phyloP scores from a whole-genome alignment of 2,329 filamentous ascomycete genomes.

The Sarocladium oryzae region DNA sequence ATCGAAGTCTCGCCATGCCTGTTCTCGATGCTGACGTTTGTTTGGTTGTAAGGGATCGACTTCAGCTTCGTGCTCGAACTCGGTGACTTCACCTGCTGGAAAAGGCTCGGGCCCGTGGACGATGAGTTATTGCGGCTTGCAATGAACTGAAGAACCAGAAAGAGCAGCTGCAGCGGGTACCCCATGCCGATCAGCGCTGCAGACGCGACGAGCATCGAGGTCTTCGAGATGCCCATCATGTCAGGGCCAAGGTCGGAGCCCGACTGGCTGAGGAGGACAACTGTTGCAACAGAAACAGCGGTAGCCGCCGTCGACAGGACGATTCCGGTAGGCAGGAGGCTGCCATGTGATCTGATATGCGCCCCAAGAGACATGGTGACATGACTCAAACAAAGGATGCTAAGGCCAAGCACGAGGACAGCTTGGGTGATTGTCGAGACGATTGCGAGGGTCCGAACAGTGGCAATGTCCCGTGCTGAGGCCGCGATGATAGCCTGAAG shows the following conservation, averaged over 20 bases:
- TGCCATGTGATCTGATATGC: not conserved
- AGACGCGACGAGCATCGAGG: slow-evolving; percentile 25
- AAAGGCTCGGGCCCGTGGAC: not conserved
- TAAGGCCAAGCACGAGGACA: slow-evolving; percentile 22
- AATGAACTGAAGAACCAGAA: slow-evolving; percentile 33
- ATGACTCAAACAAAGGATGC: not conserved
- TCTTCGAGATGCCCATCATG: slow-evolving; percentile 33
- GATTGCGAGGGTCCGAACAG: slow-evolving; percentile 29
- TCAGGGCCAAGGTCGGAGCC: slow-evolving; percentile 24
- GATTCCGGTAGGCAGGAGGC: not conserved
- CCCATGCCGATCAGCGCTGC: slow-evolving; percentile 12
- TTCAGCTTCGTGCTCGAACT: slow-evolving; percentile 10
- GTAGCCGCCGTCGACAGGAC: slow-evolving; percentile 29
- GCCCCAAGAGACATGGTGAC: not conserved
- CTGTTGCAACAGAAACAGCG: slow-evolving; percentile 29
- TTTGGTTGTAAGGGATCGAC: slow-evolving; percentile 19
- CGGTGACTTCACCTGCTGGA: not conserved
- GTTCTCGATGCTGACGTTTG: slow-evolving; percentile 25
- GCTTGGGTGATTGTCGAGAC: slow-evolving; percentile 31
- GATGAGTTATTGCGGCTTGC: slow-evolving; percentile 21
- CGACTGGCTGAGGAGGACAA: slow-evolving; percentile 31
- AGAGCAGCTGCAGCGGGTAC: slow-evolving; percentile 35
- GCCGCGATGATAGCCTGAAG: slow-evolving; percentile 34
- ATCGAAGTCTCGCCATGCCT: slow-evolving; percentile 12
- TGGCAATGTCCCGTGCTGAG: slow-evolving; percentile 22